Evolutionary conservation across 345 rosid species (phyloP), one percentile per base, ranked within the genome.

Genomic region (Ceriops tagal): DNA sequence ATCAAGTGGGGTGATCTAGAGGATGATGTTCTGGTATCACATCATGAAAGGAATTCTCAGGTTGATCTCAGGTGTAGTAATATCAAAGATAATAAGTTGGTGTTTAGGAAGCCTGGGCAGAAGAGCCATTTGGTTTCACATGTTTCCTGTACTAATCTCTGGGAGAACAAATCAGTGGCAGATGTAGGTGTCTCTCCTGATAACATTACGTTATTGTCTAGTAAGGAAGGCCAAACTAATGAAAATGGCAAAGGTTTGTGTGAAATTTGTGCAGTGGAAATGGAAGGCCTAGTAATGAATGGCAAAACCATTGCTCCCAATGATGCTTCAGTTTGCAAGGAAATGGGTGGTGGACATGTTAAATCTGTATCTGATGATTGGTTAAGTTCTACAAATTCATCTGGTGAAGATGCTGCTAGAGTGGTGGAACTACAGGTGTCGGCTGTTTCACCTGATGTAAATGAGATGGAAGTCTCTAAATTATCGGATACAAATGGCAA

Each of bases 1-100:
- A 79, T 88, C 66, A 88, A 76, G 78, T 78, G 85, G 88, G 91
- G 86, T 61, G 88, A 79, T 81, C 76, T 85, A 64, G 89, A 84
- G 72, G 84, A 81, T 60, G 84, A 84, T 73, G 73, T 73, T 77
- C 61, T 80, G 63, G 59, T 73, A 32, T 64, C 16, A 21, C 74
- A 68, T 73, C 62, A 53, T 70, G 84, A 69, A 69, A 81, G 68
- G 46, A 78, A 47, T 53, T 64, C 61, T 65, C 76, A 72, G 69
- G 63, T 63, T 71, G 86, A 64, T 74, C 73, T 77, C 58, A 82
- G 61, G 75, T 80, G 76, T 52, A 76, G 72, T 62, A 72, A 75
- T 71, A 72, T 75, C 39, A 72, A 72, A 59, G 66, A 74, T 15
- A 71, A 62, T 65, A 75, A 62, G 64, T 66, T 79, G 31, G 51